Evolutionary conservation across 2,329 filamentous ascomycete species (phyloP).

Genomic region (Aciculosporium take): DNA sequence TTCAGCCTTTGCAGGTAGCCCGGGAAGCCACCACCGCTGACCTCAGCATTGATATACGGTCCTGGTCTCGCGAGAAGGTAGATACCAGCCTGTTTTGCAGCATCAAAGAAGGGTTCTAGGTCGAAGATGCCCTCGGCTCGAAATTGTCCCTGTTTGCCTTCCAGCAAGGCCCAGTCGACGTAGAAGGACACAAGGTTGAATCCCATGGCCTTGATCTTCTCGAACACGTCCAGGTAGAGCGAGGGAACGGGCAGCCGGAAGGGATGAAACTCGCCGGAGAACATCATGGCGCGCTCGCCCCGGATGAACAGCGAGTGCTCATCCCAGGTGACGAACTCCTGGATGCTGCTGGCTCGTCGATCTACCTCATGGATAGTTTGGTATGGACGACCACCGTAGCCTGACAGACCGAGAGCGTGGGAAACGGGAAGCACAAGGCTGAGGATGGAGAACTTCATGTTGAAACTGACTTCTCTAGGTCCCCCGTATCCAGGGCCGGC

Average conservation of each 20-base stretch:
- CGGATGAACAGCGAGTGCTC: constrained; percentile 55
- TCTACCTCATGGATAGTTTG: constrained; percentile 11
- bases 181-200: constrained; percentile 74
- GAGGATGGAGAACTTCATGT: constrained; percentile 13
- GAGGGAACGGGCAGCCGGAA: constrained; percentile 36
- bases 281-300: constrained; percentile 57
- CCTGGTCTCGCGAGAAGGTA: constrained; percentile 61
- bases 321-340: constrained; percentile 50
- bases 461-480: not conserved
- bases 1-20: constrained; percentile 63
- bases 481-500: not conserved
- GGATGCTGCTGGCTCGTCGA: constrained; percentile 13
- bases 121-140: constrained; percentile 57
- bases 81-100: constrained; percentile 57
- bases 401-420: constrained; percentile 4
- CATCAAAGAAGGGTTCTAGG: constrained; percentile 61
- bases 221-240: constrained; percentile 55
- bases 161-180: constrained; percentile 62
- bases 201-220: constrained; percentile 70
- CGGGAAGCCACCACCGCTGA: constrained; percentile 62
- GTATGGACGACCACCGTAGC: constrained; percentile 9
- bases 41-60: constrained; percentile 69
- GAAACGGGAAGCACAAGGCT: not conserved
- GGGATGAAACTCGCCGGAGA: constrained; percentile 61
- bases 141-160: constrained; percentile 58